Conservation (phyloP, 1,139 yeast species). For the Zhuliangozyma parablackwelliae region DNA sequence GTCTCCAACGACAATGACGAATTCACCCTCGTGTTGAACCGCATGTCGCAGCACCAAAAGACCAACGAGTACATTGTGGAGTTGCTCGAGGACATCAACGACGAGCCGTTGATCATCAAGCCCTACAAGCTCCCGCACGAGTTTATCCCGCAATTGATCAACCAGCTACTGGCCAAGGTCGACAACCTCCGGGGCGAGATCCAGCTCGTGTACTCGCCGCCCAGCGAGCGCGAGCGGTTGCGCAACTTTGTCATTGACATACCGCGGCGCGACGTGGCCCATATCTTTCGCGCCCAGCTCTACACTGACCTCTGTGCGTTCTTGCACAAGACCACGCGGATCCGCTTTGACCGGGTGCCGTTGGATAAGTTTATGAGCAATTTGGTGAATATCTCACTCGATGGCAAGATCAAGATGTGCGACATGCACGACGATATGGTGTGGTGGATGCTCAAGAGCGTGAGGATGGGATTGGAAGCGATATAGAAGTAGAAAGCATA, state of each 20-base stretch:
- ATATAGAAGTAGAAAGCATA: too few species aligned
- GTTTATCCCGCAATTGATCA: conserved; percentile 10
- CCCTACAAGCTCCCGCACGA: conserved; percentile 7
- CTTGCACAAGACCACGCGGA: conserved; percentile 15
- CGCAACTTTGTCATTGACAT: conserved; percentile 21
- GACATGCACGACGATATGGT: conserved; percentile 3
- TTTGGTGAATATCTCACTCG: conserved; percentile 11
- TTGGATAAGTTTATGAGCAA: conserved; percentile 18
- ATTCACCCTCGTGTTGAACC: conserved; percentile 5
- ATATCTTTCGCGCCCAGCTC: conserved; percentile 8
- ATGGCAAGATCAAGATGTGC: conserved; percentile 11
- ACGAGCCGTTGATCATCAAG: conserved; percentile 13
- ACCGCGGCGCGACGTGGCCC: conserved; percentile 17
- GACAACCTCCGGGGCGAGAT: conserved; percentile 11
- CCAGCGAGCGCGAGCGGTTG: conserved; percentile 11
- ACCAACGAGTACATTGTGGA: conserved; percentile 7
- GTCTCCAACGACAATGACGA: background rate
- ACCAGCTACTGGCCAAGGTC: conserved; percentile 8
- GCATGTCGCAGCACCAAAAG: conserved; percentile 2
- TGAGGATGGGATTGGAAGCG: background rate
- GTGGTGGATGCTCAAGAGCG: conserved; percentile 10
- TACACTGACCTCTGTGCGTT: conserved; percentile 12
- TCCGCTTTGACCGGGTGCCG: conserved; percentile 18
- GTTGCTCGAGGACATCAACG: conserved; percentile 10
- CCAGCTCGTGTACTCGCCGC: conserved; percentile 12